Percentiles rank a stretch among this genome's conserved stretches.
Conservation (phyloP, 192 early-diverging fungal genomes). For the Coemansia sp. region DNA sequence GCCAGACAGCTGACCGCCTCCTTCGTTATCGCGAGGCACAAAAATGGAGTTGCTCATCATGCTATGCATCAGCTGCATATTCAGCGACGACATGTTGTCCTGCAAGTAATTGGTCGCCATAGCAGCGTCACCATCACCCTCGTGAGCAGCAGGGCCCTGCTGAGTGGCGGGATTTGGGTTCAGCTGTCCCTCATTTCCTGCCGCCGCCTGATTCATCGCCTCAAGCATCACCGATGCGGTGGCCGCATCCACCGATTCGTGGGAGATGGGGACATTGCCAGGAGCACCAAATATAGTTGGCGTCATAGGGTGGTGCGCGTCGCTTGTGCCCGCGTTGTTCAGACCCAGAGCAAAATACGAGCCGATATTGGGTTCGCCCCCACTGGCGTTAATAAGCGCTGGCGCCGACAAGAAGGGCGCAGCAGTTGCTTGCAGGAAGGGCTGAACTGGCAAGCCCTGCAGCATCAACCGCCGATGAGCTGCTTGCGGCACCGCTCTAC, state of each 20-base stretch:
- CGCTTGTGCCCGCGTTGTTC: background rate
- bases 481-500: background rate
- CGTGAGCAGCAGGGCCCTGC: background rate
- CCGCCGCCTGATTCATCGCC: slow-evolving; percentile 22
- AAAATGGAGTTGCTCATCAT: slow-evolving; percentile 33
- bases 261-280: background rate
- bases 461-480: slow-evolving; percentile 7
- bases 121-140: background rate
- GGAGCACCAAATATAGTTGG: slow-evolving; percentile 10
- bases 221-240: slow-evolving; percentile 16
- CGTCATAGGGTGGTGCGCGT: slow-evolving; percentile 7
- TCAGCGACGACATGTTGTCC: slow-evolving; percentile 18
- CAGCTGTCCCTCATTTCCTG: background rate
- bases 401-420: slow-evolving; percentile 46
- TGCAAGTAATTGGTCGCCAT: background rate
- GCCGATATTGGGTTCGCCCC: slow-evolving; percentile 35
- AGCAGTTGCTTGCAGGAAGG: slow-evolving; percentile 3
- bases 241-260: background rate
- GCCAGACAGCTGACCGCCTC: background rate
- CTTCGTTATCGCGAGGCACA: background rate
- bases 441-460: background rate
- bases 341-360: slow-evolving; percentile 44
- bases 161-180: background rate
- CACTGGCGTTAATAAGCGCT: slow-evolving; percentile 35
- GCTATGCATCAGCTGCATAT: slow-evolving; percentile 45